These are phyloP conservation scores for Fusarium fracticaudum DNA, from an alignment of 2,329 filamentous ascomycete species.

Conservation along the genomic window DNA sequence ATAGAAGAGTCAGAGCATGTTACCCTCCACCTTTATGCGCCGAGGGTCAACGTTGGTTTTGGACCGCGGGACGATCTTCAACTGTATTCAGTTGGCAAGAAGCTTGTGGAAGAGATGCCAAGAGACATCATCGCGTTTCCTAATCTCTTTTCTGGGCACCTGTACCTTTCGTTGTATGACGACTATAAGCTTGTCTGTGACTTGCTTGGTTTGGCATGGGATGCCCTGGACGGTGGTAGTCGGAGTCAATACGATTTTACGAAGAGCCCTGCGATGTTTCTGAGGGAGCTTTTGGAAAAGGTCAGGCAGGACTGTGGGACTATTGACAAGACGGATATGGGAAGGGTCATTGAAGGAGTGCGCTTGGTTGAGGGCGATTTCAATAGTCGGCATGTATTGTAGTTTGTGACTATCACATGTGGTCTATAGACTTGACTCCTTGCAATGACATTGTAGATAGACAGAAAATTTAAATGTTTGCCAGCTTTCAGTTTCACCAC, in stretches of 20 bases:
- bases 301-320: constrained; percentile 50
- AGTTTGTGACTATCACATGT: too few species aligned
- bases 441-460: too few species aligned
- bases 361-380: constrained; percentile 39
- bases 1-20: constrained; percentile 51
- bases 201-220: constrained; percentile 60
- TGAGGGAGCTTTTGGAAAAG: constrained; percentile 48
- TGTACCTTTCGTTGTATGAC: constrained; percentile 65
- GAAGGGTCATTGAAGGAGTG: constrained; percentile 49
- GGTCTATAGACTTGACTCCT: too few species aligned
- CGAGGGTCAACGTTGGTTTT: constrained; percentile 50
- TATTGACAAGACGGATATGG: constrained; percentile 56
- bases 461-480: too few species aligned
- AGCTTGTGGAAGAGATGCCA: background rate
- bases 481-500: too few species aligned
- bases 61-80: constrained; percentile 24
- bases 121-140: constrained; percentile 57
- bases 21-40: constrained; percentile 60
- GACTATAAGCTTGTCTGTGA: constrained; percentile 65
- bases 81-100: constrained; percentile 22
- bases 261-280: constrained; percentile 50
- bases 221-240: constrained; percentile 25
- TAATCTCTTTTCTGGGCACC: constrained; percentile 74
- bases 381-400: too few species aligned
- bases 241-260: constrained; percentile 36